These are phyloP conservation scores for Aurinia saxatilis DNA, from an alignment of 345 rosid genomes.

Conservation along the genomic window DNA sequence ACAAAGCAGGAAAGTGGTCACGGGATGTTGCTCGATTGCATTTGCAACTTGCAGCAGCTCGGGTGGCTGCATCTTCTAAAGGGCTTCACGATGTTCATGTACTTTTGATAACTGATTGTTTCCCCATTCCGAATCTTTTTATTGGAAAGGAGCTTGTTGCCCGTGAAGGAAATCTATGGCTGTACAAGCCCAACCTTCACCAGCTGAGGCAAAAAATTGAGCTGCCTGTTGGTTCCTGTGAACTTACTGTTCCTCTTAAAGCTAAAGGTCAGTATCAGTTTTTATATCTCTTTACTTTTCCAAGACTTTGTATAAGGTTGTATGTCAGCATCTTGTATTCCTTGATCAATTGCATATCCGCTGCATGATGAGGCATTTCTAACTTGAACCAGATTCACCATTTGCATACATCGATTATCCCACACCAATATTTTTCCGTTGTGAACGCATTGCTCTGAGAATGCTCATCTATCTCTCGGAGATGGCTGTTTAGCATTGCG, in stretches of 20 bases:
- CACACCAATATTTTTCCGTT: neutral
- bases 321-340: neutral
- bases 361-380: neutral
- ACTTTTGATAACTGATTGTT: slow-evolving; percentile 63
- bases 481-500: neutral
- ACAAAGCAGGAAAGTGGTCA: slow-evolving; percentile 61
- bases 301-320: neutral
- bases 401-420: neutral
- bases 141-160: slow-evolving; percentile 62
- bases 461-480: neutral
- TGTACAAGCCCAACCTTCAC: slow-evolving; percentile 61
- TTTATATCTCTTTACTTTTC: neutral
- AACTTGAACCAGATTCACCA: neutral
- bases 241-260: slow-evolving; percentile 72
- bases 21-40: slow-evolving; percentile 82
- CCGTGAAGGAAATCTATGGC: slow-evolving; percentile 61
- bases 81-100: slow-evolving; percentile 63
- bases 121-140: slow-evolving; percentile 75
- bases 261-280: slow-evolving; percentile 56
- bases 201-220: slow-evolving; percentile 42
- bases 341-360: neutral
- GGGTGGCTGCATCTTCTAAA: slow-evolving; percentile 68
- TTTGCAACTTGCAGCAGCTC: slow-evolving; percentile 79
- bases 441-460: neutral
- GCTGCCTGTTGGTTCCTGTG: slow-evolving; percentile 84